A percentile compares a stretch with the other conserved stretches of the same genome.
Conservation (phyloP, 441 rosid species). For the Euphorbia corollata region DNA sequence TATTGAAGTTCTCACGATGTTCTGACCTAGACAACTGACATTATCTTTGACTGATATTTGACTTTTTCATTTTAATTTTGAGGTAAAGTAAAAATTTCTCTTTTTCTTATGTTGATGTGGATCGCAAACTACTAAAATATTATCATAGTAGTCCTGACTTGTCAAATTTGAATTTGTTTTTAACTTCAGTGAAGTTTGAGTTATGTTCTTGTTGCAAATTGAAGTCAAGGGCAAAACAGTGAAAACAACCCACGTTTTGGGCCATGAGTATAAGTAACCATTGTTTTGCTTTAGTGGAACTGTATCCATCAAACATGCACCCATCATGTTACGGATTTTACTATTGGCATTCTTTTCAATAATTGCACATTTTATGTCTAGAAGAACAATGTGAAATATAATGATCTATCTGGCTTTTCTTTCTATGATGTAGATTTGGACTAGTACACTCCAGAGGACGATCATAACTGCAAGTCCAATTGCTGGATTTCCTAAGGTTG, state of each 20-base stretch:
- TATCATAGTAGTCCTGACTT: neutral
- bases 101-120: neutral
- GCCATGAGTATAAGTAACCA: neutral
- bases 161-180: neutral
- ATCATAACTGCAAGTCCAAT: conserved; percentile 82
- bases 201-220: neutral
- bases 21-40: neutral
- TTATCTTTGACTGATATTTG: neutral
- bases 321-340: neutral
- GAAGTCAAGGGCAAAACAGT: neutral
- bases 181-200: neutral
- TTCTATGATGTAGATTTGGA: conserved; percentile 66
- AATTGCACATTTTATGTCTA: neutral
- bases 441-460: conserved; percentile 94
- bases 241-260: neutral
- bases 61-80: neutral
- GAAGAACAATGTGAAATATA: neutral
- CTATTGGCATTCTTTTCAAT: neutral
- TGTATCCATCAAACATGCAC: neutral
- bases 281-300: neutral
- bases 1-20: neutral
- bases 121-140: neutral
- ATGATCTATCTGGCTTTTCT: neutral
- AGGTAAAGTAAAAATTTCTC: neutral
- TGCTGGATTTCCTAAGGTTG: conserved; percentile 94